Base-by-base conservation (phyloP, 2,329 filamentous ascomycete species). In the Colletotrichum incanum region DNA sequence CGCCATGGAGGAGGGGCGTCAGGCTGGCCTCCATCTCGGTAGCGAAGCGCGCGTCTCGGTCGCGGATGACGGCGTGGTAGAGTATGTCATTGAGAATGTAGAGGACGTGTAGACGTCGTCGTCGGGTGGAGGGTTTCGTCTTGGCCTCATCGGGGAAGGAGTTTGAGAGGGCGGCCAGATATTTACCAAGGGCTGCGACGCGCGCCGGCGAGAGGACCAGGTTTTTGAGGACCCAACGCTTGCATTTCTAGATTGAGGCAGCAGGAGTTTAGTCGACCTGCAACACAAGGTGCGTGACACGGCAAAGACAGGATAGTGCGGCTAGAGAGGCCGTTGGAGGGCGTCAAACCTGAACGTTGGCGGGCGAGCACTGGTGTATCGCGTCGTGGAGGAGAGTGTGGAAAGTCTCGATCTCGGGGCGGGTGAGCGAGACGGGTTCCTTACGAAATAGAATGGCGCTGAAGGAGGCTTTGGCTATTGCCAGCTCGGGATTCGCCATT, bases 281-380 rank as follows among this genome's bases (percentile, higher is more conserved):
- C 65, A 61, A 65, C 16, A 72, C 20, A 39, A 66, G 23, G 43
- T 26, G 34, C 37, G 65, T 39, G 14, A 56, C 26, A 47, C 31
- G 74, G 60, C 34, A 41, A 50, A 45, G 61, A 55, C 39, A 60
- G 39, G 76, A 80, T 75, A 76, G 41, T 55, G 63, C 34, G 69
- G 71, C 59, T 56, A 65, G 70, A 76, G 75, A 78, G 73, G 55
- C 75, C 74, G 75, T 76, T 72, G 62, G 71, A 74, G 62, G 69
- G 63, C 71, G 66, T 87, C 92, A 94, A 94, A 96, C 94, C 94
- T 96, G 94, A 87, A 96, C 92, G 86, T 96, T 95, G 86, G 87
- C 84, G 79, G 91, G 88, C 79, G 93, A 93, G 89, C 94, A 96
- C 85, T 91, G 89, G 83, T 87, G 84, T 79, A 94, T 84, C 77